Base-by-base conservation (phyloP, 1,139 yeast species). In the Oligophagozyma castellii region DNA sequence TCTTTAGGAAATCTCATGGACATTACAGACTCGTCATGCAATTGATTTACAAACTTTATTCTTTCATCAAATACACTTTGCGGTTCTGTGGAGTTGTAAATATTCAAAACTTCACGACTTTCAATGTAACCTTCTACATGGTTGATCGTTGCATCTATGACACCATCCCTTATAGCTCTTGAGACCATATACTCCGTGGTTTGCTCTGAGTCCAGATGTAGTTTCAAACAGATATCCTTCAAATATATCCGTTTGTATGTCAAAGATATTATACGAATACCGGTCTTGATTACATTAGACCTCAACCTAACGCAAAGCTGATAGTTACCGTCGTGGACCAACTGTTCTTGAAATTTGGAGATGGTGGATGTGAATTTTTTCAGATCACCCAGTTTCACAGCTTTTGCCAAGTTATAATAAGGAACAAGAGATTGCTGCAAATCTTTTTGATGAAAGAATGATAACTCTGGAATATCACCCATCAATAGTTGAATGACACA, bases 231-330 rank as follows among this genome's bases (percentile, higher is more conserved):
- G 30, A 72, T 70, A 51, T 92, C 98, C 57, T 79, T 80, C 47
- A 92, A 67, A 3, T 95, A 80, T 36, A 92, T 89, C 52, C 74
- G 78, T 33, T 93, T 80, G 60, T 92, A 92, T 3, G 95, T 74
- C 46, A 92, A 65, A 11, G 95, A 81, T 48, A 92, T 83, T 46
- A 83, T 80, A 56, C 98, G 71, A 38, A 92, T 84, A 47, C 98
- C 99, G 1, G 99, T 86, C 59, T 89, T 92, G 56, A 92, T 89
- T 38, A 92, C 99, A 53, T 89, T 92, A 51, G 93, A 95, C 54
- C 96, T 79, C 46, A 92, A 67, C 51, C 98, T 72, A 29, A 83
- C 67, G 29, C 92, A 92, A 44, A 92, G 67, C 19, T 84, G 80
- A 52, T 73, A 81, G 44, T 76, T 81, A 33, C 80, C 86, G 55